phyloP scores from a whole-genome alignment of 208 protist species.

The Trypanosoma avium region DNA sequence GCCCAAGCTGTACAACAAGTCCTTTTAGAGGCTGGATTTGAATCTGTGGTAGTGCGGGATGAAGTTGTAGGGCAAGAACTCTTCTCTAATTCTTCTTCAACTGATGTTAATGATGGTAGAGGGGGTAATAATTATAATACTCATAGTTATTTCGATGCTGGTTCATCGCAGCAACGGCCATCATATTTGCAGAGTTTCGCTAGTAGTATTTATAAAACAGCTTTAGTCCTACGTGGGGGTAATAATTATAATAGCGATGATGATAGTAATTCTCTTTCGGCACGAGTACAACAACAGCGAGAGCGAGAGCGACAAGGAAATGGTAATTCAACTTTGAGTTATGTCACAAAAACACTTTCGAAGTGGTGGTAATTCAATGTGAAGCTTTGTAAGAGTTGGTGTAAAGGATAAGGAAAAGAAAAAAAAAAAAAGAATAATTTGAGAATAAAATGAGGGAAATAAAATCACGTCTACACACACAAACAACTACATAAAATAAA shows the following conservation, averaged over 20 bases:
- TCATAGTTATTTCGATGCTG: conserved; percentile 63
- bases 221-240: conserved; percentile 56
- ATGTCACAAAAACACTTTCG: conserved; percentile 52
- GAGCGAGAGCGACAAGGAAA: conserved; percentile 21
- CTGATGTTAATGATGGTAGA: conserved; percentile 9
- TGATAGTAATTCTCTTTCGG: conserved; percentile 50
- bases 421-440: conserved; percentile 15
- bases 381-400: too few relatives aligned
- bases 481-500: too few relatives aligned
- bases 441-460: too few relatives aligned
- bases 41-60: conserved; percentile 49
- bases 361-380: conserved; percentile 65
- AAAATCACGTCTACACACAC: too few relatives aligned
- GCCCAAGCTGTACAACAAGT: conserved; percentile 42
- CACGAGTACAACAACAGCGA: conserved; percentile 60
- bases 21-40: conserved; percentile 52
- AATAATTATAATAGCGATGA: conserved; percentile 6
- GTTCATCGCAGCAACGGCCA: conserved; percentile 22
- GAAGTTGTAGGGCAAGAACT: conserved; percentile 29
- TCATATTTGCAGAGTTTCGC: conserved; percentile 63
- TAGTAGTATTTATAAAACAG: conserved; percentile 56
- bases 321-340: conserved; percentile 30
- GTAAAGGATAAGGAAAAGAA: neutral
- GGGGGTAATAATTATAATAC: conserved; percentile 31
- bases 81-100: too few relatives aligned